These are phyloP conservation scores for Suillus alpinus DNA, from an alignment of 768 basidiomycete genomes.

Conservation along the genomic window DNA sequence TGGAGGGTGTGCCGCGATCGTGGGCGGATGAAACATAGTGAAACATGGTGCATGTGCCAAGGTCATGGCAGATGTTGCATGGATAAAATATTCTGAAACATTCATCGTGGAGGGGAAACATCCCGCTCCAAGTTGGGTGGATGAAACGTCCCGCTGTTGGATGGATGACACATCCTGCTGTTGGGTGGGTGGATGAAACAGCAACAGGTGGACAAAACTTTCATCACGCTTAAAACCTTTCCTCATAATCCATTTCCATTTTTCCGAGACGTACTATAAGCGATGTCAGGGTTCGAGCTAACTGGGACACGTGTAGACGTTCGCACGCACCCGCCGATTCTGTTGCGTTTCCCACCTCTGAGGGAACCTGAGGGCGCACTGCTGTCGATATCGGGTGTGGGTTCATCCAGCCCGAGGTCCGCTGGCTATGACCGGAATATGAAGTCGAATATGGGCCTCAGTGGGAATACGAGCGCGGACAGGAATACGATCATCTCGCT, in stretches of 20 bases:
- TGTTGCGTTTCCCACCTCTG: conserved; percentile 56
- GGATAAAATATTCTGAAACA: too few species aligned
- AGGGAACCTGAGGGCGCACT: conserved; percentile 1
- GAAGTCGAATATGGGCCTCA: not conserved
- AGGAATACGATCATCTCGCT: conserved; percentile 19
- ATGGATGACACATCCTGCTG: too few species aligned
- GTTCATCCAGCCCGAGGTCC: too few species aligned
- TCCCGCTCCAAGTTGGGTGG: not conserved
- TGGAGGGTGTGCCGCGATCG: not conserved
- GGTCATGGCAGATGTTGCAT: not conserved
- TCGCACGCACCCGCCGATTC: conserved; percentile 62
- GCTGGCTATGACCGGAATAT: not conserved
- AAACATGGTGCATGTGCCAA: too few species aligned
- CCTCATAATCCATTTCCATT: not conserved
- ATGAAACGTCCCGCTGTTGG: too few species aligned
- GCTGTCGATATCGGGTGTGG: not conserved
- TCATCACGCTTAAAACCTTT: not conserved
- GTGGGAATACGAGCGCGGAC: too few species aligned
- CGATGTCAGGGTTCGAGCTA: not conserved
- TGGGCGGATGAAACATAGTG: not conserved
- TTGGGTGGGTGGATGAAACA: too few species aligned
- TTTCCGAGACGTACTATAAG: not conserved
- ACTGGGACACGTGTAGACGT: conserved; percentile 42
- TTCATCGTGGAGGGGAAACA: too few species aligned
- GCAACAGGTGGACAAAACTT: not conserved